phyloP scores from a whole-genome alignment of 2,329 filamentous ascomycete species.

The Clarireedia hainanense region DNA sequence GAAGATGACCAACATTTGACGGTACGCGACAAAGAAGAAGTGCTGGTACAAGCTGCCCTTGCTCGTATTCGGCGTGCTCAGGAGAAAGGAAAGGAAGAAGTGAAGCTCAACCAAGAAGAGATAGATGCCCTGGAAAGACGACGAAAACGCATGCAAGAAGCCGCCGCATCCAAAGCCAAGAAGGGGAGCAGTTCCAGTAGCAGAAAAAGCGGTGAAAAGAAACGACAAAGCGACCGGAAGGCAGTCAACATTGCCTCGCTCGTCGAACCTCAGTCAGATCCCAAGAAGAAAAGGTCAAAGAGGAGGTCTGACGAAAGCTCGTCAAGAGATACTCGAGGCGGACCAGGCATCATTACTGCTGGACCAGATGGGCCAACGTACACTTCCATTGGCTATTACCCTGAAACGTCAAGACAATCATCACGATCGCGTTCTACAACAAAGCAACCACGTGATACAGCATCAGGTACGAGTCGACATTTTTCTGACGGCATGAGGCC shows the following conservation, averaged over 20 bases:
- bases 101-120: constrained; percentile 73
- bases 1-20: constrained; percentile 44
- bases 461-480: constrained; percentile 21
- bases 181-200: constrained; percentile 18
- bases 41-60: constrained; percentile 68
- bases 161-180: constrained; percentile 20
- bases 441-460: constrained; percentile 15
- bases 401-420: constrained; percentile 24
- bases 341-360: constrained; percentile 39
- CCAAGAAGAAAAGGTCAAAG: constrained; percentile 23
- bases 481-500: constrained; percentile 26
- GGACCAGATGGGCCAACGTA: constrained; percentile 41
- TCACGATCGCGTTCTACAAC: constrained; percentile 28
- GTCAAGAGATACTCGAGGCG: constrained; percentile 21
- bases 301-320: constrained; percentile 23
- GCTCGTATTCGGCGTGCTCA: constrained; percentile 73
- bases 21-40: constrained; percentile 61
- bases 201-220: constrained; percentile 23
- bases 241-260: constrained; percentile 24
- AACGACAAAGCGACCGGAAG: constrained; percentile 20
- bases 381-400: constrained; percentile 36
- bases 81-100: constrained; percentile 66
- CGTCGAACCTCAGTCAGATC: constrained; percentile 15
- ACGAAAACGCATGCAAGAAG: constrained; percentile 44
- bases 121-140: constrained; percentile 69